Conservation (phyloP, 768 basidiomycete species). For the Russula abietina region DNA sequence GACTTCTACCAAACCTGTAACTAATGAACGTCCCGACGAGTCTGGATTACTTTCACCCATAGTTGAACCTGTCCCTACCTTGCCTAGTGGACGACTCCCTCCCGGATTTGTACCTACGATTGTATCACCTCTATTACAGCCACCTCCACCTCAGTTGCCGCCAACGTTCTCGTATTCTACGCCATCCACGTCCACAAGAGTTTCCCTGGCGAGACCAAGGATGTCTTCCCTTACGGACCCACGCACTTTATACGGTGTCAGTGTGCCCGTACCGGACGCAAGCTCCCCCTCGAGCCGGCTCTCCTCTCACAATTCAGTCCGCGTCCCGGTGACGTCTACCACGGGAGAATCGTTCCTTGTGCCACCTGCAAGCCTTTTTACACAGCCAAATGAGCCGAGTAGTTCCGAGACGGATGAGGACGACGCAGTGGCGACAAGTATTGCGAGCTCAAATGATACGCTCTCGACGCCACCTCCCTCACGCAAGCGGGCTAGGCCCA, state of each 20-base stretch:
- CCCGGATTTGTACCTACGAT: constrained; percentile 21
- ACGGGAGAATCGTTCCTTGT: constrained; percentile 15
- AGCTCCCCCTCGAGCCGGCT: constrained; percentile 15
- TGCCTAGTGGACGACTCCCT: constrained; percentile 18
- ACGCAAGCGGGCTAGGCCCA: constrained; percentile 1
- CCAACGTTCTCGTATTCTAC: background rate
- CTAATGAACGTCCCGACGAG: background rate
- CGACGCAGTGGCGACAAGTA: constrained; percentile 16
- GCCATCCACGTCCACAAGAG: background rate
- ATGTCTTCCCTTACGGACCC: background rate
- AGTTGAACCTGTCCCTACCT: background rate
- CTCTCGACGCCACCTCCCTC: constrained; percentile 23
- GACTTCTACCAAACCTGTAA: background rate
- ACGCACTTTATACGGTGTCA: constrained; percentile 5
- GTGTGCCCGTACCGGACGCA: constrained; percentile 16
- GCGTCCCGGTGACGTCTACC: constrained; percentile 12
- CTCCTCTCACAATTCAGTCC: constrained; percentile 9
- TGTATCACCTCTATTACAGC: constrained; percentile 10
- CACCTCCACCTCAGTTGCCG: background rate
- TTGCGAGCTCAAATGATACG: constrained; percentile 23
- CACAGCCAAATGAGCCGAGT: constrained; percentile 14
- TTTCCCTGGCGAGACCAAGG: constrained; percentile 1
- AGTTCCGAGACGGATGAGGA: constrained; percentile 23
- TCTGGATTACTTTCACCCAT: background rate
- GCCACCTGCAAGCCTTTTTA: constrained; percentile 20